Conservation (phyloP, 2,329 filamentous ascomycete species). For the Blastomyces emzantsi region DNA sequence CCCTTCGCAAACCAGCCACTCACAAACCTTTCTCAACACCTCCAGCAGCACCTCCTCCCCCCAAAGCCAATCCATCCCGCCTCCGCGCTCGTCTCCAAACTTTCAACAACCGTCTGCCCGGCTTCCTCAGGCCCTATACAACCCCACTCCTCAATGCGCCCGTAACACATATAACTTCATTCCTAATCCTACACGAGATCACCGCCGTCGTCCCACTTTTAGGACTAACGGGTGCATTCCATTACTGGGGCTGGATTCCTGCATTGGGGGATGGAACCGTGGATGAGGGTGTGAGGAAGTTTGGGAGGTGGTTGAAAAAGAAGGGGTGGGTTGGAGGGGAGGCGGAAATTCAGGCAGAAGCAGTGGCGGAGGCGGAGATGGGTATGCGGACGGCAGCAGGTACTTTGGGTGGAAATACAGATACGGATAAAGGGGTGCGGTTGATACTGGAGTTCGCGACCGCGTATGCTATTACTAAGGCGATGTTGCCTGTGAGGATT, state of each 20-base stretch:
- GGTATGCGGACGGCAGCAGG: conserved; percentile 18
- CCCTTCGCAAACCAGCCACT: neutral
- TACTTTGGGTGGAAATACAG: neutral
- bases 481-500: conserved; percentile 67
- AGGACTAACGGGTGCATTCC: conserved; percentile 65
- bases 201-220: conserved; percentile 77
- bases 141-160: conserved; percentile 64
- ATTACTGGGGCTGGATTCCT: conserved; percentile 69
- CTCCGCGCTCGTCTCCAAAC: conserved; percentile 26
- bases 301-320: conserved; percentile 64
- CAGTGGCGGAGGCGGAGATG: conserved; percentile 26
- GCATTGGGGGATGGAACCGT: conserved; percentile 33
- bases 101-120: conserved; percentile 48
- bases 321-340: conserved; percentile 66
- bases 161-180: conserved; percentile 71
- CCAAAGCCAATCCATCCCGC: neutral
- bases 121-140: conserved; percentile 60
- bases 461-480: conserved; percentile 86
- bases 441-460: conserved; percentile 64
- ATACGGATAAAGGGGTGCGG: conserved; percentile 37
- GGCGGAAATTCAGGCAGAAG: conserved; percentile 39
- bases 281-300: conserved; percentile 58
- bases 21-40: neutral
- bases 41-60: neutral
- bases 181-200: conserved; percentile 83